These are phyloP conservation scores for Phytopythium delawarense DNA, from an alignment of 352 stramenopile genomes.

Conservation along the genomic window DNA sequence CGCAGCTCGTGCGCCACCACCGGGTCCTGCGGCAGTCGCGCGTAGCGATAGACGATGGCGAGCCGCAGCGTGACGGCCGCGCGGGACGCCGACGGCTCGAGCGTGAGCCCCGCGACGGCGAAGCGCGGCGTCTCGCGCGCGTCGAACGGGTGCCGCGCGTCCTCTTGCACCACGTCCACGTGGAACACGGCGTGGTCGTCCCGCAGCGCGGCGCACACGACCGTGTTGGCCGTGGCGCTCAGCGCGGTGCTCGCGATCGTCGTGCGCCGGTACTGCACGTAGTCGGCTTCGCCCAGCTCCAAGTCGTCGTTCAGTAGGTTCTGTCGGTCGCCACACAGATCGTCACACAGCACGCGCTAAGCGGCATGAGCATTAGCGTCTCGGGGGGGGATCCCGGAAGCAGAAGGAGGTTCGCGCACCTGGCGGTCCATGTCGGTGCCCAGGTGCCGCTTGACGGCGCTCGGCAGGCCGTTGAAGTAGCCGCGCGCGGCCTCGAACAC, in stretches of 20 bases:
- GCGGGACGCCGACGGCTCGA: slow-evolving; percentile 17
- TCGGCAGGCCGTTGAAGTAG: slow-evolving; percentile 22
- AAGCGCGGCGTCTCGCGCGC: slow-evolving; percentile 14
- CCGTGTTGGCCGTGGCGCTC: slow-evolving; percentile 21
- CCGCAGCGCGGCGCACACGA: slow-evolving; percentile 25
- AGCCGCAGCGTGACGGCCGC: slow-evolving; percentile 25
- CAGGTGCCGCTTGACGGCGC: slow-evolving; percentile 31
- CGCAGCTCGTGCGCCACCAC: slow-evolving; percentile 20
- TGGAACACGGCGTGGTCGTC: slow-evolving; percentile 25
- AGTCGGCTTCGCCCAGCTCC: background rate
- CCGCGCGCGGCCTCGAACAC: slow-evolving; percentile 25
- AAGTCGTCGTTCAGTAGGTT: background rate
- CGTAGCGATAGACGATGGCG: slow-evolving; percentile 32
- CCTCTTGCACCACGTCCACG: slow-evolving; percentile 27
- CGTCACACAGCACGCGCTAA: background rate
- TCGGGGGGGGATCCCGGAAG: too few relatives aligned
- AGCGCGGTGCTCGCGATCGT: slow-evolving; percentile 19
- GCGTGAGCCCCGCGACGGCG: slow-evolving; percentile 20
- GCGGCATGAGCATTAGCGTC: background rate
- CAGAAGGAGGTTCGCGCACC: background rate
- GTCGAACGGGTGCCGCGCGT: slow-evolving; percentile 21
- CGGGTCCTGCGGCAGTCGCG: slow-evolving; percentile 22
- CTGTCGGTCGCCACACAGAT: background rate
- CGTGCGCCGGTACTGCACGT: slow-evolving; percentile 27
- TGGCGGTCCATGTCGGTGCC: slow-evolving; percentile 14